phyloP scores from a whole-genome alignment of 208 protist species.

The Leishmania martiniquensis region DNA sequence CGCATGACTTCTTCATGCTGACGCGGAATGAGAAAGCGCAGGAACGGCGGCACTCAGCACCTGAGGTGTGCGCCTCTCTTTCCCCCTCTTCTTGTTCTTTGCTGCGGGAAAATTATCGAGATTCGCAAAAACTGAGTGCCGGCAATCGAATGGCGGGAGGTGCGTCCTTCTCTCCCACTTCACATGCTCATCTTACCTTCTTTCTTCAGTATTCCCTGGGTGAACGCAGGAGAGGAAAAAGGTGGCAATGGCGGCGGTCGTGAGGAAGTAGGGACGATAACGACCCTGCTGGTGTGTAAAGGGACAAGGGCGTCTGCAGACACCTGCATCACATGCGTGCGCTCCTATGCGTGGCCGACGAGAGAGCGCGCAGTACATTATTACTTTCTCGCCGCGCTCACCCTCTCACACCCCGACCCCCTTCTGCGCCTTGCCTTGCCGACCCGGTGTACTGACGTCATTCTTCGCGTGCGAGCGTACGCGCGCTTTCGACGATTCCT shows the following conservation, averaged over 20 bases:
- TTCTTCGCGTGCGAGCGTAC: not conserved
- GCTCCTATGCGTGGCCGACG: not conserved
- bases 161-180: not conserved
- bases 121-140: not conserved
- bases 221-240: not conserved
- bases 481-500: too few species aligned
- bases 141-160: not conserved
- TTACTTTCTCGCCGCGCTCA: not conserved
- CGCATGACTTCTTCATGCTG: not conserved
- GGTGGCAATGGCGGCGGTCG: not conserved
- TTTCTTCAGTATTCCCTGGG: not conserved
- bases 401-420: not conserved
- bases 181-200: not conserved
- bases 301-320: not conserved
- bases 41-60: not conserved
- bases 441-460: not conserved
- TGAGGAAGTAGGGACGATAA: too few species aligned
- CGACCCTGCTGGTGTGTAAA: too few species aligned
- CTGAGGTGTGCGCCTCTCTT: not conserved
- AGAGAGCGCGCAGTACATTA: not conserved
- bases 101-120: not conserved
- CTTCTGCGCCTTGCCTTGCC: not conserved
- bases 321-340: not conserved
- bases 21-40: not conserved
- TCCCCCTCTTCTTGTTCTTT: not conserved